A percentile compares a stretch with the other conserved stretches of the same genome.
phyloP scores from a whole-genome alignment of 225 moss, liverwort and hornwort genomes.

The Sphagnum tenellum region DNA sequence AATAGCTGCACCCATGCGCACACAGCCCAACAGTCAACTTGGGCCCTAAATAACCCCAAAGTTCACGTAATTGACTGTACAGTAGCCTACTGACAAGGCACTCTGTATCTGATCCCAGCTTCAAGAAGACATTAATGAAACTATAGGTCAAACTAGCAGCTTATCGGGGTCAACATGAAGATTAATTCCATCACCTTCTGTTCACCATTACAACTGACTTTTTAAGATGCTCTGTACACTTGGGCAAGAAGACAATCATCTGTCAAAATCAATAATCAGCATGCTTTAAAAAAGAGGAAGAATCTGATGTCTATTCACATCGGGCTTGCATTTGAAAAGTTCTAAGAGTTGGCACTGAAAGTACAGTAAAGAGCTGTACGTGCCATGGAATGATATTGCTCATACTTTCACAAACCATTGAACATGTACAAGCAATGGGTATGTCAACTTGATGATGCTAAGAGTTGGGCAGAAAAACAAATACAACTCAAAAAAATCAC shows the following conservation, averaged over 20 bases:
- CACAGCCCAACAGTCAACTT: constrained; percentile 9
- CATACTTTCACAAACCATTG: no score
- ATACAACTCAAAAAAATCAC: no score
- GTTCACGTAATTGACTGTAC: background rate
- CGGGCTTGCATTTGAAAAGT: no score
- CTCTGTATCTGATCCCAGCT: background rate
- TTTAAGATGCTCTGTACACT: constrained; percentile 30
- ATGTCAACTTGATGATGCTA: background rate
- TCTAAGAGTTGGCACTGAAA: no score
- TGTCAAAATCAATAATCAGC: constrained; percentile 12
- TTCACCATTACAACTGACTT: constrained; percentile 10
- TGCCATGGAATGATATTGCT: no score
- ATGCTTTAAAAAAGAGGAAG: background rate
- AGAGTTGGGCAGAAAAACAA: no score
- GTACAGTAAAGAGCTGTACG: no score
- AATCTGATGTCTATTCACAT: background rate
- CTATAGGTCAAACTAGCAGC: background rate
- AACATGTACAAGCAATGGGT: no score
- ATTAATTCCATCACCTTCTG: no score
- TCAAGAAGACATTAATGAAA: constrained; percentile 10
- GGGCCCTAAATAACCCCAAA: background rate
- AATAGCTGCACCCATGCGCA: constrained; percentile 39
- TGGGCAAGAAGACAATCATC: constrained; percentile 49
- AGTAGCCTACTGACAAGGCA: background rate
- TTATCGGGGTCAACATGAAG: background rate